A percentile compares a stretch with the other conserved stretches of the same genome.
Conservation (phyloP, 2,329 filamentous ascomycete species). For the Botrytis hyacinthi region DNA sequence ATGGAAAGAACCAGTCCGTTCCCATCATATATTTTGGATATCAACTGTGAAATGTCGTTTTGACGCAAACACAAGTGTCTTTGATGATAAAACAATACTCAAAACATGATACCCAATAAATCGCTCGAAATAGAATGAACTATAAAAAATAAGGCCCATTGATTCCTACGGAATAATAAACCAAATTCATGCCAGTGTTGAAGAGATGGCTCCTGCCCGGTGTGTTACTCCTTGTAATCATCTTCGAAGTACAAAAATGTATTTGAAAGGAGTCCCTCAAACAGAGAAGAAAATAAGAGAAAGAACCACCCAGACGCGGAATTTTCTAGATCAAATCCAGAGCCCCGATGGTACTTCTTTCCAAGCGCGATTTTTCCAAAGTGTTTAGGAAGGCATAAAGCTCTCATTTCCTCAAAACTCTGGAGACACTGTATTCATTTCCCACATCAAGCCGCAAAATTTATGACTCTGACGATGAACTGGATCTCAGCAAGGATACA, state of each 20-base stretch:
- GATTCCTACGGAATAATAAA: background rate
- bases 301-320: background rate
- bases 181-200: background rate
- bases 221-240: background rate
- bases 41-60: background rate
- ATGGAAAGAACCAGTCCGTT: background rate
- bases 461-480: background rate
- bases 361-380: background rate
- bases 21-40: background rate
- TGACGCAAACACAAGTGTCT: background rate
- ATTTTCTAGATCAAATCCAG: accelerated
- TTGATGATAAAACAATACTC: background rate
- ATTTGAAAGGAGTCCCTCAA: background rate
- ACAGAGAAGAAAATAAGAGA: background rate
- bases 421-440: background rate
- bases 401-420: background rate
- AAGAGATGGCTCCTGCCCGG: background rate
- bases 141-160: background rate
- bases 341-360: background rate
- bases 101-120: background rate
- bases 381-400: background rate
- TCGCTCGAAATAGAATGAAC: background rate
- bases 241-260: too few species aligned
- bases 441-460: background rate
- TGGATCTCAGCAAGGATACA: background rate